These are phyloP conservation scores for Phytophthora megakarya DNA, from an alignment of 352 stramenopile species.

Conservation along the genomic window DNA sequence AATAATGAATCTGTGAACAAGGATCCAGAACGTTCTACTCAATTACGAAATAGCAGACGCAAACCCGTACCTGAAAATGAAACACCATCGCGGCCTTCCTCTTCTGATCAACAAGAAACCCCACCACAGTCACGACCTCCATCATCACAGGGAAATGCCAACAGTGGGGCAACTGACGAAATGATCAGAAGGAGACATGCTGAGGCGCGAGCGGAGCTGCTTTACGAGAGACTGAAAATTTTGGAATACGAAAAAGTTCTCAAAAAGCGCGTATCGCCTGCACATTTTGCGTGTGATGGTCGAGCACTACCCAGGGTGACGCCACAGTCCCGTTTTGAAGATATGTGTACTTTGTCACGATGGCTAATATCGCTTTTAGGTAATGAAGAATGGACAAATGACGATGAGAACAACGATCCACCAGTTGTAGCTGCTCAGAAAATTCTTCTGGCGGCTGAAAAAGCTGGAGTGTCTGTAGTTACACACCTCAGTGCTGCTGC, in stretches of 20 bases:
- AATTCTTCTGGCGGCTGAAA: conserved; percentile 60
- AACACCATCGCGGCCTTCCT: conserved; percentile 11
- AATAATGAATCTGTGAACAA: conserved; percentile 26
- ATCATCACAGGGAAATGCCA: conserved; percentile 37
- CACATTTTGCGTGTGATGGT: conserved; percentile 52
- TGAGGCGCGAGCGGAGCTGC: conserved; percentile 60
- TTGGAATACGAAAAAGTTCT: conserved; percentile 52
- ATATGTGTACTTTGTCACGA: conserved; percentile 45
- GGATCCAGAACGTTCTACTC: conserved; percentile 4
- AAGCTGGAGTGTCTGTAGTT: conserved; percentile 39
- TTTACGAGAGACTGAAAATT: conserved; percentile 74
- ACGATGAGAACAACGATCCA: conserved; percentile 14
- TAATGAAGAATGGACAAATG: conserved; percentile 25
- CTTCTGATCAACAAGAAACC: conserved; percentile 32
- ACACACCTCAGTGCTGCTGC: conserved; percentile 44
- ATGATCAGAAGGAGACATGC: conserved; percentile 36
- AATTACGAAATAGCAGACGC: conserved; percentile 16
- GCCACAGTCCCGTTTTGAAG: conserved; percentile 47
- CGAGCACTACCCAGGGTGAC: conserved; percentile 24
- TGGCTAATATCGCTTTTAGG: conserved; percentile 52
- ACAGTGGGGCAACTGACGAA: conserved; percentile 25
- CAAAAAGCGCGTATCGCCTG: conserved; percentile 43
- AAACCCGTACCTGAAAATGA: conserved; percentile 27
- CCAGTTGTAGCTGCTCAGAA: conserved; percentile 46
- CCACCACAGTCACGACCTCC: conserved; percentile 36